Evolutionary conservation across 345 rosid genomes (phyloP), one percentile per base, ranked within the genome.

Genomic region (Gossypium australe): DNA sequence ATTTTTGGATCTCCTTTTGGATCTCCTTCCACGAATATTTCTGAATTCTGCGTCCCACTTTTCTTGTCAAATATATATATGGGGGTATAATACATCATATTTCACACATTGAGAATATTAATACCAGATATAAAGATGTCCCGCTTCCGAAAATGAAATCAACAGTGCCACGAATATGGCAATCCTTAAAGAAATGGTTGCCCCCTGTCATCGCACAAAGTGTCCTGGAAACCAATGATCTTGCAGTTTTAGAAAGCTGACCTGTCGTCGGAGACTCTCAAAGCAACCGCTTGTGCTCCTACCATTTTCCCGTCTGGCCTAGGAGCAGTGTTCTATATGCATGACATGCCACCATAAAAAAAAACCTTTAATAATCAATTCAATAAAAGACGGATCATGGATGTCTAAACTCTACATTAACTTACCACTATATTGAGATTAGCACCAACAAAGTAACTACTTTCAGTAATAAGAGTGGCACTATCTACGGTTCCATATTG

Each of bases 111-210:
- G 9, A 1, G 6, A 18, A 17, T 2, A 34, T 1, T 1, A 0
- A 4, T 70, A 86, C 89, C 73, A 89, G 12, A 75, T 82, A 89
- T 10, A 88, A 51, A 7, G 89, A 87, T 57, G 72, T 87, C 11
- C 90, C 94, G 27, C 82, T 80, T 79, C 97, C 95, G 7, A 88
- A 93, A 76, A 93, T 87, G 86, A 85, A 91, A 81, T 89, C 98
- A 43, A 88, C 87, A 1, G 91, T 91, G 82, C 98, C 98, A 81
- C 82, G 85, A 34, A 93, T 82, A 78, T 82, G 79, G 69, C 97
- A 88, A 27, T 90, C 87, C 80, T 88, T 89, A 76, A 82, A 91
- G 78, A 91, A 88, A 80, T 91, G 93, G 61, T 68, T 49, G 63
- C 92, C 95, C 95, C 18, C 29, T 78, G 49, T 88, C 88, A 75